These are phyloP conservation scores for Urochloa ruziziensis DNA, from an alignment of 176 grass and related monocot genomes.

Conservation along the genomic window DNA sequence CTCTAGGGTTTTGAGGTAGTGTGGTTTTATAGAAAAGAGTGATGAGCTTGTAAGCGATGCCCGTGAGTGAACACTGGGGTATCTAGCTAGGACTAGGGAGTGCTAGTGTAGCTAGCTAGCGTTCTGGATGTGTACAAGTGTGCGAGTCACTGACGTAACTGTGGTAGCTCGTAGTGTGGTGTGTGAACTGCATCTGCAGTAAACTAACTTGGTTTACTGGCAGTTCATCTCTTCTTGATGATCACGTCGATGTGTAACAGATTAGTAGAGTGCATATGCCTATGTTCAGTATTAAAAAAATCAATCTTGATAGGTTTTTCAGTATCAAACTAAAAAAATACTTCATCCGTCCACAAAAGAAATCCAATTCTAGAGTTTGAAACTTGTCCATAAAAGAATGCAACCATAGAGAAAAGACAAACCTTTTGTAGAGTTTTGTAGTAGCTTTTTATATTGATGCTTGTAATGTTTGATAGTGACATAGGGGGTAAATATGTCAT, in stretches of 20 bases:
- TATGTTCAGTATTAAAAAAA: no score
- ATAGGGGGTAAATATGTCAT: no score
- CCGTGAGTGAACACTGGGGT: slow-evolving; percentile 15
- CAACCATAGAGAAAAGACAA: no score
- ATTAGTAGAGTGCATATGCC: not conserved
- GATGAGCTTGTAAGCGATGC: not conserved
- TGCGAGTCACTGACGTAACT: not conserved
- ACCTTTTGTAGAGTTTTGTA: no score
- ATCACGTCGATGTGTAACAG: not conserved
- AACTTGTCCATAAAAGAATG: no score
- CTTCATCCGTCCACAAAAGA: no score
- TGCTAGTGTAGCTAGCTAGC: not conserved
- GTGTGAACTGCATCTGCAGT: not conserved
- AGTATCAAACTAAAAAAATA: no score
- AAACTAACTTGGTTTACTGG: not conserved
- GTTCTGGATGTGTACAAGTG: not conserved
- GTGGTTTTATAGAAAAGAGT: slow-evolving; percentile 39
- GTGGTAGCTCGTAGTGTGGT: not conserved
- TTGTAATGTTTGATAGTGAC: no score
- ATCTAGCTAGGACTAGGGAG: not conserved
- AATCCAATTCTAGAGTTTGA: no score
- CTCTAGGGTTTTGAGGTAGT: slow-evolving; percentile 31
- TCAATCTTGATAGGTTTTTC: no score
- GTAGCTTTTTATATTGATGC: no score
- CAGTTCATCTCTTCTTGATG: not conserved